Evolutionary conservation across 306 rosid genomes (phyloP), one percentile per base, ranked within the genome.

Genomic region (Fagus sylvatica): DNA sequence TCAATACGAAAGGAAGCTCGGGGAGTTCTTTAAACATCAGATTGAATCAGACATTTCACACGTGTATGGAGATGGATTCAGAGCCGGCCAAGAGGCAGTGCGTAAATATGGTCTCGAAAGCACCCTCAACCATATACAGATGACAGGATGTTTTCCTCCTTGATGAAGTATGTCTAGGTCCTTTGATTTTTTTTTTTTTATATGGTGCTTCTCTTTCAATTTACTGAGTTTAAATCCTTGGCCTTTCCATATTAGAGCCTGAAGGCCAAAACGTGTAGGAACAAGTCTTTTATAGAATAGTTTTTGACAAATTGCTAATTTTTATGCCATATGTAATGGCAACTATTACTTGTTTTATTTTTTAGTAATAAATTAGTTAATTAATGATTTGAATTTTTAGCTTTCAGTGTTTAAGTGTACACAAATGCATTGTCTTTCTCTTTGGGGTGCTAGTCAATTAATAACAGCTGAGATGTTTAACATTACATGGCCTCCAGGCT

Each of bases 21-120:
- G 99, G 49, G 97, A 93, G 73, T 96, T 93, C 83, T 96, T 91
- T 79, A 91, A 84, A 82, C 99, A 93, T 83, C 99, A 96, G 89
- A 90, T 96, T 49, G 91, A 96, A 87, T 88, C 98, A 1, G 99
- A 96, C 89, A 88, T 96, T 81, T 96, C 99, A 28, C 97, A 97
- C 0, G 91, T 96, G 57, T 96, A 96, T 75, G 99, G 99, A 76
- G 98, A 87, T 73, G 99, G 99, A 74, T 96, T 74, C 73, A 85
- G 99, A 80, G 98, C 98, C 6, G 99, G 97, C 66, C 98, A 91
- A 60, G 77, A 65, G 76, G 99, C 99, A 5, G 97, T 96, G 43
- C 81, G 83, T 22, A 91, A 87, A 76, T 93, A 86, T 85, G 99
- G 99, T 83, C 92, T 96, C 62, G 79, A 56, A 71, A 85, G 81